Base-by-base conservation (phyloP, 495 filamentous ascomycete species). In the Entonaema liquescens region DNA sequence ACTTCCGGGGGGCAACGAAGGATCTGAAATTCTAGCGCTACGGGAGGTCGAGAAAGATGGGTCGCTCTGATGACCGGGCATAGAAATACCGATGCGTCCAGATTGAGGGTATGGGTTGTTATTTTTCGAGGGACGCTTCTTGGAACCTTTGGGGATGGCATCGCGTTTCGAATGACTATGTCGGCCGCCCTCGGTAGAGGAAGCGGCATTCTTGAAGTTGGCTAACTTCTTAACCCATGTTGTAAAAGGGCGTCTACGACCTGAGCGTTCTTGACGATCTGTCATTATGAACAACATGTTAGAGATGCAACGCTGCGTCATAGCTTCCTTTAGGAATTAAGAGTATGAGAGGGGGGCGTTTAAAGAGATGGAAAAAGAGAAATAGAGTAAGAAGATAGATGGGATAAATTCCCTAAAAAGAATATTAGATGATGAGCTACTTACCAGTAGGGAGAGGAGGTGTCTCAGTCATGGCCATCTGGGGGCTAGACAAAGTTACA, bases 211-310 rank as follows among this genome's bases (percentile, higher is more conserved):
- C 78, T 95, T 97, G 68, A 97, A 86, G 76, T 89, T 95, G 31
- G 93, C 89, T 28, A 99, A 87, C 67, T 94, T 93, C 84, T 95
- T 97, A 89, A 99, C 92, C 91, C 94, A 94, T 47, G 88, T 90
- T 23, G 94, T 89, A 79, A 99, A 98, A 5, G 95, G 95, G 55
- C 91, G 89, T 57, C 93, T 91, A 59, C 93, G 91, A 44, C 80
- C 81, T 38, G 74, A 63, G 33, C 84, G 84, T 61, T 79, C 84
- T 74, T 78, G 59, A 58, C 80, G 78, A 61, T 81, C 81, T 81
- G 73, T 28, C 68, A 77, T 78, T 50, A 74, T 77, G 53, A 44
- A 58, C 64, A 56, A 35, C 28, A 53, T 56, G 29, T 56, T 35
- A 56, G 17, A 56, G 29, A 19, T 56, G 2, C 8, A 35, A 35